Percentiles rank a stretch among this genome's conserved stretches.
phyloP scores from a whole-genome alignment of 306 rosid genomes.

The Hippophae tibetana region DNA sequence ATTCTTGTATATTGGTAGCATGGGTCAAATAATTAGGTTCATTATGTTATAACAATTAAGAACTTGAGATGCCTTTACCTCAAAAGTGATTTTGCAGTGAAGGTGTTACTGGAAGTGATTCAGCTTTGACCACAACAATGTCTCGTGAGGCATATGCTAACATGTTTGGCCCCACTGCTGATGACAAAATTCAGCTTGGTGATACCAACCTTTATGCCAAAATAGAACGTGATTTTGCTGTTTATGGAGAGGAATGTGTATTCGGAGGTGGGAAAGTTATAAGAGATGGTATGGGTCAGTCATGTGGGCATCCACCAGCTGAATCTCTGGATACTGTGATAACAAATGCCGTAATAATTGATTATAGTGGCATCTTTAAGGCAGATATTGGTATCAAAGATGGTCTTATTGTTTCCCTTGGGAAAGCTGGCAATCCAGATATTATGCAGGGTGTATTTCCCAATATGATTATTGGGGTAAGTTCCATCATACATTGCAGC shows the following conservation, averaged over 20 bases:
- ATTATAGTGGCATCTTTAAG: slow-evolving; percentile 73
- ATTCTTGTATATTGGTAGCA: too few relatives aligned
- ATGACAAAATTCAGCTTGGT: slow-evolving; percentile 89
- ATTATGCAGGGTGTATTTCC: slow-evolving; percentile 43
- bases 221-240: slow-evolving; percentile 66
- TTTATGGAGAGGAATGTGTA: slow-evolving; percentile 83
- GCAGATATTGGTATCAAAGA: slow-evolving; percentile 85
- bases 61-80: slow-evolving; percentile 21
- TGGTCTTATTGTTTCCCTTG: slow-evolving; percentile 44
- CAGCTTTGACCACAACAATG: slow-evolving; percentile 36
- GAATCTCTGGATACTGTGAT: slow-evolving; percentile 65
- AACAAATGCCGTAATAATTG: slow-evolving; percentile 76
- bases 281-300: slow-evolving; percentile 96
- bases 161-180: slow-evolving; percentile 84
- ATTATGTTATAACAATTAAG: slow-evolving; percentile 12
- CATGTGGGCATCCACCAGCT: slow-evolving; percentile 37
- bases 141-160: slow-evolving; percentile 63
- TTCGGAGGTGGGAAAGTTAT: slow-evolving; percentile 95
- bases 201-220: slow-evolving; percentile 77
- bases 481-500: slow-evolving; percentile 18
- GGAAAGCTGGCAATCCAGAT: slow-evolving; percentile 95
- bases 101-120: slow-evolving; percentile 56
- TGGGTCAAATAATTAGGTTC: slow-evolving; percentile 14
- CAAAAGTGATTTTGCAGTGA: slow-evolving; percentile 53
- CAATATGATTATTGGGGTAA: slow-evolving; percentile 65